phyloP scores from a whole-genome alignment of 164 flowering plant genomes.

The Nelumbo lutea region DNA sequence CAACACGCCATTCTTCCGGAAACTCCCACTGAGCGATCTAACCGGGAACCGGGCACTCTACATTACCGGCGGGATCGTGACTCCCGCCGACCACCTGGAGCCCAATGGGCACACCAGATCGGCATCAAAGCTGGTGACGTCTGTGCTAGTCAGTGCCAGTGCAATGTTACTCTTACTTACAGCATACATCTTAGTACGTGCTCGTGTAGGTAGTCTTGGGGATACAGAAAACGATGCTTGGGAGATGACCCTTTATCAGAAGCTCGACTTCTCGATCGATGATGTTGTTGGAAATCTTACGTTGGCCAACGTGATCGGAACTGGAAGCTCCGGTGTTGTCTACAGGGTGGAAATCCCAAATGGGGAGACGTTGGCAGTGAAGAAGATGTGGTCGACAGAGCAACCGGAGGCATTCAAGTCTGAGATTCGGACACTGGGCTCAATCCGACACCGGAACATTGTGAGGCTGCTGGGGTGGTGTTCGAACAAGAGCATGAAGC shows the following conservation, averaged over 20 bases:
- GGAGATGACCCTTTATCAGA: constrained; percentile 88
- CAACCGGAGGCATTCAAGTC: constrained; percentile 72
- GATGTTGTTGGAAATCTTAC: constrained; percentile 56
- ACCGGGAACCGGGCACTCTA: constrained; percentile 61
- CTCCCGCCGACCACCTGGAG: constrained; percentile 29
- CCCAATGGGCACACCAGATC: constrained; percentile 24
- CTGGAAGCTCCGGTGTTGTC: constrained; percentile 95
- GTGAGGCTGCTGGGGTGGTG: constrained; percentile 84
- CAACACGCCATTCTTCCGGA: constrained; percentile 67
- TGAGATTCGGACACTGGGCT: constrained; percentile 74
- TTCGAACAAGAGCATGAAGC: constrained; percentile 51
- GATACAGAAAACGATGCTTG: constrained; percentile 39
- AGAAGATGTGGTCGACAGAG: constrained; percentile 84
- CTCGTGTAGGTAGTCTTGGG: constrained; percentile 20
- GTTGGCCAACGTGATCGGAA: constrained; percentile 77
- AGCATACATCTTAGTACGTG: constrained; percentile 48
- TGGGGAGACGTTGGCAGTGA: constrained; percentile 77
- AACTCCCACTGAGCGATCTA: constrained; percentile 64
- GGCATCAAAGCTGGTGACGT: constrained; percentile 58
- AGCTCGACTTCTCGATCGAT: constrained; percentile 67
- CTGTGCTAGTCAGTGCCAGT: constrained; percentile 58
- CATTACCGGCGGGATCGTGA: constrained; percentile 35
- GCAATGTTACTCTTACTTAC: constrained; percentile 61
- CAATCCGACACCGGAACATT: constrained; percentile 83
- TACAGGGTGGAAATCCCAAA: constrained; percentile 58